Percentiles rank a stretch among this genome's conserved stretches.
These are phyloP conservation scores for Amylocarpus encephaloides DNA, from an alignment of 2,329 filamentous ascomycete genomes.

Conservation along the genomic window DNA sequence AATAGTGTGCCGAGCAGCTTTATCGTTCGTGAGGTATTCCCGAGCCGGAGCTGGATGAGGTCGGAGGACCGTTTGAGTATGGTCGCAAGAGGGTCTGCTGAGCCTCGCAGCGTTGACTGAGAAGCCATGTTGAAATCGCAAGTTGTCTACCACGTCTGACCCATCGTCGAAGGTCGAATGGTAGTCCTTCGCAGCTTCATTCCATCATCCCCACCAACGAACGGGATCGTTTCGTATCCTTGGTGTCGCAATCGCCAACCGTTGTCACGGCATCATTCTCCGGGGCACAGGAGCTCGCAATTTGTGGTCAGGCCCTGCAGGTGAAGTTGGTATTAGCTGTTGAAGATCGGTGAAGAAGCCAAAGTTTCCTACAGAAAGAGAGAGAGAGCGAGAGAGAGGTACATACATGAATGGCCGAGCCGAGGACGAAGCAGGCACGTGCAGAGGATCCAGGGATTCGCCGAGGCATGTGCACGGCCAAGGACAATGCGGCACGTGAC, in stretches of 20 bases:
- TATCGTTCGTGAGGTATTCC: constrained; percentile 61
- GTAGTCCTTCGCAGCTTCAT: constrained; percentile 1
- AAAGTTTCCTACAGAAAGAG: too few species aligned
- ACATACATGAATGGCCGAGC: not conserved
- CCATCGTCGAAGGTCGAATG: not conserved
- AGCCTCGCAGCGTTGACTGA: constrained; percentile 74
- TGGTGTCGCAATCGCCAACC: not conserved
- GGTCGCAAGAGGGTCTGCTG: constrained; percentile 60
- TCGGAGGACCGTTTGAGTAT: constrained; percentile 56
- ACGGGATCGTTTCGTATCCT: not conserved
- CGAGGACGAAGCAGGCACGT: constrained; percentile 10
- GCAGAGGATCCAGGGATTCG: not conserved
- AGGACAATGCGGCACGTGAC: not conserved
- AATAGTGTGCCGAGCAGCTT: constrained; percentile 71
- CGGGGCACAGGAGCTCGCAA: not conserved
- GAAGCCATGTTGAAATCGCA: constrained; percentile 58
- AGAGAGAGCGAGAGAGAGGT: too few species aligned
- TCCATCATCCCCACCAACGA: not conserved
- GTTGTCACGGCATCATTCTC: not conserved
- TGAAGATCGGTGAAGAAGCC: too few species aligned
- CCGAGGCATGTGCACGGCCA: constrained; percentile 12
- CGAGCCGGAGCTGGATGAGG: constrained; percentile 48
- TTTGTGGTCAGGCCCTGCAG: too few species aligned
- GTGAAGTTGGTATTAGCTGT: too few species aligned
- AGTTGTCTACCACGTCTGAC: not conserved